Conservation (phyloP, 208 protist genomes). For the Borovskyia barvae region DNA sequence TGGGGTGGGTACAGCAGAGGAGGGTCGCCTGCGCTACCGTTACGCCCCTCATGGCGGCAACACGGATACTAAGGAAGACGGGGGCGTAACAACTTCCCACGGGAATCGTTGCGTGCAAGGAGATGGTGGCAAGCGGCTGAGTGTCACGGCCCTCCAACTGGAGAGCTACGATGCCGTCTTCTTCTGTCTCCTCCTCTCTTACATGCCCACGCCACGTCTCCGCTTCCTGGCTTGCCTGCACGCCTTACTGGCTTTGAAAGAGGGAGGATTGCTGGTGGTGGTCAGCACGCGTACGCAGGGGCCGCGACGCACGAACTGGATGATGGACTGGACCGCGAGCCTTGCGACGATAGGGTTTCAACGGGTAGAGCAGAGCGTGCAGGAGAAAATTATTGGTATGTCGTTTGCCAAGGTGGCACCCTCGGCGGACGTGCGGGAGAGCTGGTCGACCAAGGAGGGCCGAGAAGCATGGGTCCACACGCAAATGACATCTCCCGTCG, state of each 20-base stretch:
- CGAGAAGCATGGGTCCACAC: constrained; percentile 33
- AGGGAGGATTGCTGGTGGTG: constrained; percentile 74
- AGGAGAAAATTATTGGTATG: constrained; percentile 70
- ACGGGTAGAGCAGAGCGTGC: constrained; percentile 61
- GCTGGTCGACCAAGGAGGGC: constrained; percentile 17
- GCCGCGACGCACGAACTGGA: constrained; percentile 49
- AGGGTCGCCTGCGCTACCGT: background rate
- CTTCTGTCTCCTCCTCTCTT: constrained; percentile 86
- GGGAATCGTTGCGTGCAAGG: no score
- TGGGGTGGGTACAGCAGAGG: constrained; percentile 5
- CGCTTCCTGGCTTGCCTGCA: constrained; percentile 77
- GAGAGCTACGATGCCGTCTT: constrained; percentile 67
- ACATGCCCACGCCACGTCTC: constrained; percentile 72
- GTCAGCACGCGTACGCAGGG: constrained; percentile 86
- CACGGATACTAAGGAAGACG: no score
- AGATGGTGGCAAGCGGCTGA: background rate
- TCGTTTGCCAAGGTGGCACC: constrained; percentile 48
- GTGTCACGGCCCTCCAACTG: constrained; percentile 12
- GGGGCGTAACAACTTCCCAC: background rate
- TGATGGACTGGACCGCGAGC: constrained; percentile 60
- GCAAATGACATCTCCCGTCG: constrained; percentile 39
- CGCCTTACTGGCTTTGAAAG: constrained; percentile 67
- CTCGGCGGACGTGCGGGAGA: constrained; percentile 10
- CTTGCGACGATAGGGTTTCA: constrained; percentile 67
- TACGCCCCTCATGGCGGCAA: background rate